Base-by-base conservation (phyloP, 1,284 basidiomycete genomes). In the Microbotryomycetes sp. region DNA sequence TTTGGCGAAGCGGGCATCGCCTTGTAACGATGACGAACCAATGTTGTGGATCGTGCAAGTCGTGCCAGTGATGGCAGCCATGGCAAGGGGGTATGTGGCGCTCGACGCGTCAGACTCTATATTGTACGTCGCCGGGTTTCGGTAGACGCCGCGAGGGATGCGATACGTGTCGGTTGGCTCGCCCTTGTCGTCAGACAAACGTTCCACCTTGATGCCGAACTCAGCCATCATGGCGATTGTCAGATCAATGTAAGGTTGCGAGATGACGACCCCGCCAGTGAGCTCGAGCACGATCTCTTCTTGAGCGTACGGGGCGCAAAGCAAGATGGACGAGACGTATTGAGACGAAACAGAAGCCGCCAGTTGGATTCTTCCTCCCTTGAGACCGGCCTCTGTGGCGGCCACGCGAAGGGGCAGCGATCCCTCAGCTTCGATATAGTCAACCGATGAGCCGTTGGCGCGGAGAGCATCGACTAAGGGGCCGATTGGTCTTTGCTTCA, bases 231-330 rank as follows among this genome's bases (percentile, higher is more conserved):
- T 96, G 7, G 91, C 86, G 68, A 97, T 88, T 4, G 96, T 98
- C 93, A 98, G 97, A 78, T 99, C 93, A 76, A 99, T 98, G 80
- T 98, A 98, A 3, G 92, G 92, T 78, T 97, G 94, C 21, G 91
- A 96, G 76, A 98, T 97, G 74, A 98, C 96, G 71, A 88, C 84
- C 3, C 89, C 91, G 26, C 92, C 92, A 0, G 85, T 87, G 62
- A 99, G 84, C 77, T 96, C 89, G 61, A 98, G 85, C 4, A 85
- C 86, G 66, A 97, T 83, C 41, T 86, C 81, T 71, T 90, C 81
- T 45, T 78, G 73, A 1, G 94, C 93, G 74, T 97, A 98, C 0
- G 94, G 94, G 0, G 94, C 93, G 72, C 91, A 96, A 41, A 98
- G 86, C 7, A 98, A 82, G 74, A 97, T 91, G 2, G 91, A 93